Base-by-base conservation (phyloP, 108 stramenopile genomes). In the Pseudonitzschia pungens region DNA sequence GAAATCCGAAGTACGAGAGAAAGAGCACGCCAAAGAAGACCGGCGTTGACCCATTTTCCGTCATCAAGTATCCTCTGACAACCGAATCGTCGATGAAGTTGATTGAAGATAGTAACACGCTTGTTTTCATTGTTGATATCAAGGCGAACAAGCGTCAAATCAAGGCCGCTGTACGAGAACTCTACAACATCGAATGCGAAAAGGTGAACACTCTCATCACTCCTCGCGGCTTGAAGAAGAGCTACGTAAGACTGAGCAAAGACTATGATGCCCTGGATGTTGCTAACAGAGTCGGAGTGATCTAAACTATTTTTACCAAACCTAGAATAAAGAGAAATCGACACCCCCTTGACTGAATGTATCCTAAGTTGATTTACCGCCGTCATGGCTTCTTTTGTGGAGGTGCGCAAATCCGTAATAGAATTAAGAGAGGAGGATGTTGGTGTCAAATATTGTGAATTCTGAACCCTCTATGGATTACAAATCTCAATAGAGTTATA, bases 171-270 rank as follows among this genome's bases (percentile, higher is more conserved):
- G 98, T 99, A 10, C 86, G 95, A 82, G 95, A 94, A 51, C 82
- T 98, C 40, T 98, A 98, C 95, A 93, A 97, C 42, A 98, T 99
- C 86, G 88, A 97, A 77, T 92, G 89, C 58, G 90, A 93, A 63
- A 99, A 98, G 86, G 98, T 99, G 73, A 99, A 99, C 87, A 99
- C 99, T 24, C 95, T 99, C 71, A 97, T 99, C 85, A 97, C 98
- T 62, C 99, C 99, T 6, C 91, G 96, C 68, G 99, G 99, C 70
- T 75, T 93, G 80, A 99, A 99, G 95, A 99, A 99, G 92, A 96
- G 96, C 57, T 99, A 99, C 81, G 98, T 99, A 32, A 84, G 93
- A 67, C 88, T 99, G 62, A 96, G 95, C 80, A 91, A 97, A 83
- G 98, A 99, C 79, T 96, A 89, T 71, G 99, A 99, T 85, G 99